Conservation (phyloP, 108 stramenopile species). For the Nitzschia inconspicua region DNA sequence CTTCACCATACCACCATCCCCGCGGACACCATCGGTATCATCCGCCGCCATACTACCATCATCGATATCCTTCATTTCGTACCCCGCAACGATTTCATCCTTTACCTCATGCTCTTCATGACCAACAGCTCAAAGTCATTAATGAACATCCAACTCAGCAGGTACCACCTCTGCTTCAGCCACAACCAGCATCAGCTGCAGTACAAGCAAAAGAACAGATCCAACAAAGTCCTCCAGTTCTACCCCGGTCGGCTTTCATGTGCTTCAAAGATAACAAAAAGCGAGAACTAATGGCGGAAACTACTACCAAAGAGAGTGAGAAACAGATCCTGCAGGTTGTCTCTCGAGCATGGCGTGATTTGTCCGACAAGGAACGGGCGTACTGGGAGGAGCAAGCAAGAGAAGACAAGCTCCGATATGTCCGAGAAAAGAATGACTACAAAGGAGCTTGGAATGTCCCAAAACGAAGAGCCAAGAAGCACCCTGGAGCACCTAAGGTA, state of each 20-base stretch:
- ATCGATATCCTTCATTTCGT: conserved; percentile 1
- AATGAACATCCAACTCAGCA: background rate
- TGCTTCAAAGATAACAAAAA: conserved; percentile 59
- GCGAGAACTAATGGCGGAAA: conserved; percentile 29
- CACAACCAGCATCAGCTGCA: background rate
- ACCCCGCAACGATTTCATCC: background rate
- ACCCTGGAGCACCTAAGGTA: conserved; percentile 49
- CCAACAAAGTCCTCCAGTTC: conserved; percentile 48
- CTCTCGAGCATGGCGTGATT: conserved; percentile 40
- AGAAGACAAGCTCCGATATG: conserved; percentile 58
- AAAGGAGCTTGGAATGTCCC: conserved; percentile 44
- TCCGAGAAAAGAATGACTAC: conserved; percentile 38
- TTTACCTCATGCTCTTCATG: background rate
- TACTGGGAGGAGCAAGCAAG: conserved; percentile 58
- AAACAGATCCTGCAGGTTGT: conserved; percentile 37
- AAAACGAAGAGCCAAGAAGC: conserved; percentile 58
- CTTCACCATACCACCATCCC: conserved; percentile 1
- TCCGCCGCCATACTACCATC: conserved; percentile 1
- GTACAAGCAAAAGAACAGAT: background rate
- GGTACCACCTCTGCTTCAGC: background rate
- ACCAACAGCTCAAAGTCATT: background rate
- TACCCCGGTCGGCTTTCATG: conserved; percentile 65
- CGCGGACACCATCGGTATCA: background rate
- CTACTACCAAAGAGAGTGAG: conserved; percentile 27
- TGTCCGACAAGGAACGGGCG: conserved; percentile 37